phyloP scores from a whole-genome alignment of 805 yeast species.

The Sugiyamaella floridensis region DNA sequence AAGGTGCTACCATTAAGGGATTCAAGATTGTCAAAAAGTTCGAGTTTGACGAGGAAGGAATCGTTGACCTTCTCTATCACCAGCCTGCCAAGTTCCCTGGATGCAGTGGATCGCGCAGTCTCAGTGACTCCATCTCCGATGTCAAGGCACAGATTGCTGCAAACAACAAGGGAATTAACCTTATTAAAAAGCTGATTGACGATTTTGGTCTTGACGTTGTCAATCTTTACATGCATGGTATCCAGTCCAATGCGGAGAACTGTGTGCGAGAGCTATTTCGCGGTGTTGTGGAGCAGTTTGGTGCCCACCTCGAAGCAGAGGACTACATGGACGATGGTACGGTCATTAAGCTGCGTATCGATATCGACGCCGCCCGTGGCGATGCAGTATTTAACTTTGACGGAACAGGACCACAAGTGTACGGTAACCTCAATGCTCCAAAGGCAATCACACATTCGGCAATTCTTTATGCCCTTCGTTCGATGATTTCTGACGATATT shows the following conservation, averaged over 20 bases:
- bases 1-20: slow-evolving; percentile 82
- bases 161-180: slow-evolving; percentile 71
- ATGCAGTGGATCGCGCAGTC: slow-evolving; percentile 81
- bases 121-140: slow-evolving; percentile 79
- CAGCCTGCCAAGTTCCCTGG: slow-evolving; percentile 80
- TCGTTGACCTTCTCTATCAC: slow-evolving; percentile 52
- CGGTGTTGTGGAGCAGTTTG: slow-evolving; percentile 36
- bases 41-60: slow-evolving; percentile 63
- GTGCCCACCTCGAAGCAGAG: slow-evolving; percentile 18
- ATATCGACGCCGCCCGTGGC: slow-evolving; percentile 45
- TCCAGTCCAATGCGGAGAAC: slow-evolving; percentile 68
- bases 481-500: slow-evolving; percentile 77
- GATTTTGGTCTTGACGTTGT: slow-evolving; percentile 60
- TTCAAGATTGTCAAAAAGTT: slow-evolving; percentile 69
- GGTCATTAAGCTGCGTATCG: slow-evolving; percentile 22
- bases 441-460: slow-evolving; percentile 85
- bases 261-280: slow-evolving; percentile 56
- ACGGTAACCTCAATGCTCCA: slow-evolving; percentile 91
- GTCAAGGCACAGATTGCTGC: slow-evolving; percentile 85
- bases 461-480: slow-evolving; percentile 76
- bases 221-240: slow-evolving; percentile 69
- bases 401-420: slow-evolving; percentile 81
- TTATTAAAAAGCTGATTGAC: slow-evolving; percentile 51
- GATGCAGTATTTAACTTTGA: slow-evolving; percentile 73
- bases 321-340: slow-evolving; percentile 34